These are phyloP conservation scores for Sinapis alba DNA, from an alignment of 441 rosid species.

Conservation along the genomic window DNA sequence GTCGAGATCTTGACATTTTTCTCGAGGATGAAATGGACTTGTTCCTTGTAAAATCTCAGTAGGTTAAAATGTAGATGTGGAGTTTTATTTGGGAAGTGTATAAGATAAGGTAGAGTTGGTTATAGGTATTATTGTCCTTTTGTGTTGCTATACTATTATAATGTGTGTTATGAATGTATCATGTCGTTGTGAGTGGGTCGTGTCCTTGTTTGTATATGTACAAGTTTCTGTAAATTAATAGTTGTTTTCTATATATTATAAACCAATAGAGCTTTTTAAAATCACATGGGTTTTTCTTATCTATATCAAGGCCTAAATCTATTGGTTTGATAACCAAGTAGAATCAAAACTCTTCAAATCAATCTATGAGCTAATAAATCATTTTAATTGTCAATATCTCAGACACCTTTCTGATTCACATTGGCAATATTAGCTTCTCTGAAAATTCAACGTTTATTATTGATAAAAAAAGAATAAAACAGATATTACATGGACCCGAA, in stretches of 20 bases:
- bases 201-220: conserved; percentile 21
- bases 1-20: conserved; percentile 34
- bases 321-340: neutral
- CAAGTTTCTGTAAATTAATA: conserved; percentile 28
- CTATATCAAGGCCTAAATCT: neutral
- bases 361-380: neutral
- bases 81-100: conserved; percentile 23
- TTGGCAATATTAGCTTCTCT: neutral
- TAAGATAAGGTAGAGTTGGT: conserved; percentile 27
- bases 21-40: conserved; percentile 30
- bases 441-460: neutral
- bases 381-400: neutral
- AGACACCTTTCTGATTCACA: neutral
- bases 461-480: neutral
- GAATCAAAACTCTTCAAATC: neutral
- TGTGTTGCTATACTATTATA: conserved; percentile 16
- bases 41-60: conserved; percentile 35
- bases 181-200: conserved; percentile 17
- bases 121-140: conserved; percentile 13
- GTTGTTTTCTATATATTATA: conserved; percentile 5
- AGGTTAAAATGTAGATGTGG: conserved; percentile 12
- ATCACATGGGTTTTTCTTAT: neutral
- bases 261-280: neutral
- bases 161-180: conserved; percentile 19
- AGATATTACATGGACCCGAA: neutral